Evolutionary conservation across 257 asterid genomes (phyloP), one percentile per base, ranked within the genome.

Genomic region (Anisodus tanguticus): DNA sequence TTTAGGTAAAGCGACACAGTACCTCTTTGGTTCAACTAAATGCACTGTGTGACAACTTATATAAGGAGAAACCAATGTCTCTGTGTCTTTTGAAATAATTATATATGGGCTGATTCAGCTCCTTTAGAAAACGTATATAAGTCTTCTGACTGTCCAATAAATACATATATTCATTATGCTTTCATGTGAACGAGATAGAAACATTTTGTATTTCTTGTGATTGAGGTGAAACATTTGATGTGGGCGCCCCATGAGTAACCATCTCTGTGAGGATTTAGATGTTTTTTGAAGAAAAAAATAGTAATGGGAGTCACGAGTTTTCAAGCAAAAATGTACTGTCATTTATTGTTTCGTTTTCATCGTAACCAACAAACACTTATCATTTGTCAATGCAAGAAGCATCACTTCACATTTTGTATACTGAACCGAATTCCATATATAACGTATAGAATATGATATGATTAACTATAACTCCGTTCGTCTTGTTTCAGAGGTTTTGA

Each of bases 301-400:
- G 1, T 37, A 15, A 37, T 6, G 49, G 74, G 49, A 67, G 51
- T 67, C 76, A 67, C 76, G 51, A 67, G 76, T 3, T 67, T 47
- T 37, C 11, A 67, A 37, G 22, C 49, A 0, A 35, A 35, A 12
- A 12, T 31, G 72, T 6, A 66, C 47, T 41, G 45, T 41, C 45
- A n/a, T 66, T 67, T 67, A 15, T 67, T 67, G 74, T 13, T 37
- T 67, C 76, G 51, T 67, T 67, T 35, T 67, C 37, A 37, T 67
- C 49, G 76, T 3, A 37, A 35, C 22, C 37, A 67, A 67, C 76
- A 67, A 67, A 67, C 9, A 35, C 19, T 16, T 16, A 9, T 16
- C 74, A 66, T 66, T 66, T 45, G 45, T 66, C 45, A 22, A 22
- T 22, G 26, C 26, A 22, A 22, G 26, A 41, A 41, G 45, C 71